phyloP scores from a whole-genome alignment of 495 filamentous ascomycete genomes.

The Aspergillus avenaceus region DNA sequence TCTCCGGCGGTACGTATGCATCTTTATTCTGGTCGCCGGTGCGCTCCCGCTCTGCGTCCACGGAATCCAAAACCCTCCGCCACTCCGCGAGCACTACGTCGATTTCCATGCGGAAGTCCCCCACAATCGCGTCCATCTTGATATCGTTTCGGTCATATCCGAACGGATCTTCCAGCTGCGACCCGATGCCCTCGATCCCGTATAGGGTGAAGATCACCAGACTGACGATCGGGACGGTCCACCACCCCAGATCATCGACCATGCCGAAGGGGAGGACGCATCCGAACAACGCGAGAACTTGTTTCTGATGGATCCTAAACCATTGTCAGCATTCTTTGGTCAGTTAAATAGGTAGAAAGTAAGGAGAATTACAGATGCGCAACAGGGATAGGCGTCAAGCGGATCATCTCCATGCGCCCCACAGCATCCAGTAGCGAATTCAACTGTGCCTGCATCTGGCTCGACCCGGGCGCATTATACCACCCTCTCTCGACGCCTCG shows the following conservation, averaged over 20 bases:
- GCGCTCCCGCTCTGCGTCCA: conserved; percentile 6
- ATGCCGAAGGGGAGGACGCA: conserved; percentile 72
- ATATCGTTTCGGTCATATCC: conserved; percentile 74
- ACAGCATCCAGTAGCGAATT: conserved; percentile 61
- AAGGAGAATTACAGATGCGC: conserved; percentile 55
- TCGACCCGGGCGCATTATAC: conserved; percentile 60
- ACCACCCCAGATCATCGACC: conserved; percentile 71
- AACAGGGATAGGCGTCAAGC: conserved; percentile 66
- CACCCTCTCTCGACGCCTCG: conserved; percentile 53
- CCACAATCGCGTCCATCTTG: conserved; percentile 71
- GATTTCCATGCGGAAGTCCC: conserved; percentile 62
- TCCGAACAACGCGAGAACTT: conserved; percentile 68
- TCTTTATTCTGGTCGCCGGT: too few relatives aligned
- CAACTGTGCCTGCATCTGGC: conserved; percentile 59
- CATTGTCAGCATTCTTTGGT: background rate
- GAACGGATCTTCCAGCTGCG: conserved; percentile 72
- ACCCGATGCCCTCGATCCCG: conserved; percentile 70
- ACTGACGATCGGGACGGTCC: conserved; percentile 61
- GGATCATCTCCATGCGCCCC: conserved; percentile 72
- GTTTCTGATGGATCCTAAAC: conserved; percentile 65
- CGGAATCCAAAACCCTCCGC: conserved; percentile 30
- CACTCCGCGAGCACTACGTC: conserved; percentile 62
- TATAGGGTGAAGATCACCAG: conserved; percentile 71
- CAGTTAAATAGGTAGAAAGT: background rate
- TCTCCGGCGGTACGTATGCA: conserved; percentile 28